Evolutionary conservation across 75 land plant genomes (phyloP).

Genomic region (Pinus albicaulis): DNA sequence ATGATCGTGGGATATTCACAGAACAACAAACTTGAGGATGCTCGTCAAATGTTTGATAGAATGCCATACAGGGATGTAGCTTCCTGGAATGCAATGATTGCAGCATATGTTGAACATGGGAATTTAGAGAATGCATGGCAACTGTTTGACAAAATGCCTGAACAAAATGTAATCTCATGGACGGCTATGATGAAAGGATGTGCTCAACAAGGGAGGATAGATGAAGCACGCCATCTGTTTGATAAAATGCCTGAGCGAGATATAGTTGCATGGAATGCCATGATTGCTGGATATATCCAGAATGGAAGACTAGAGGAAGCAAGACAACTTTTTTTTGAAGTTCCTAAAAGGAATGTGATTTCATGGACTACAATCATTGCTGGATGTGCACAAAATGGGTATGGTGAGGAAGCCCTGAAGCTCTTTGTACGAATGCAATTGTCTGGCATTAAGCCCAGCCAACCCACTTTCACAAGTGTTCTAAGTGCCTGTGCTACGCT

Average conservation of each 20-base stretch:
- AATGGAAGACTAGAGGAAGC: slow-evolving; percentile 38
- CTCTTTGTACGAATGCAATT: not conserved
- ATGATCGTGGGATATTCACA: too few species aligned
- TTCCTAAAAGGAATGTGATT: slow-evolving; percentile 18
- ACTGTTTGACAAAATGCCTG: slow-evolving; percentile 1
- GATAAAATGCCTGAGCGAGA: slow-evolving; percentile 12
- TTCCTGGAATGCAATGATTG: slow-evolving; percentile 2
- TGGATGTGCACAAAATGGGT: slow-evolving; percentile 9
- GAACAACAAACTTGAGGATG: not conserved
- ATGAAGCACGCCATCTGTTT: not conserved
- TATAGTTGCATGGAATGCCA: slow-evolving; percentile 44
- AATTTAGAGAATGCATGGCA: not conserved
- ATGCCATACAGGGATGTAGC: not conserved
- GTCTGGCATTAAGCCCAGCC: slow-evolving; percentile 9
- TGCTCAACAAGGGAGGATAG: not conserved
- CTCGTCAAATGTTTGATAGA: slow-evolving; percentile 13
- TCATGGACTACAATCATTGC: slow-evolving; percentile 42
- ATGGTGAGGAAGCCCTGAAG: slow-evolving; percentile 2
- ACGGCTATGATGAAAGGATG: not conserved
- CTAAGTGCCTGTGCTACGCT: slow-evolving; percentile 25
- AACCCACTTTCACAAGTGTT: slow-evolving; percentile 19
- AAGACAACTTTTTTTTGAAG: slow-evolving; percentile 15
- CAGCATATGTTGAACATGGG: not conserved
- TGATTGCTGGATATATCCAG: slow-evolving; percentile 68
- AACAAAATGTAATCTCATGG: not conserved